Conservation (phyloP, 768 basidiomycete genomes). For the Trametes gibbosa region DNA sequence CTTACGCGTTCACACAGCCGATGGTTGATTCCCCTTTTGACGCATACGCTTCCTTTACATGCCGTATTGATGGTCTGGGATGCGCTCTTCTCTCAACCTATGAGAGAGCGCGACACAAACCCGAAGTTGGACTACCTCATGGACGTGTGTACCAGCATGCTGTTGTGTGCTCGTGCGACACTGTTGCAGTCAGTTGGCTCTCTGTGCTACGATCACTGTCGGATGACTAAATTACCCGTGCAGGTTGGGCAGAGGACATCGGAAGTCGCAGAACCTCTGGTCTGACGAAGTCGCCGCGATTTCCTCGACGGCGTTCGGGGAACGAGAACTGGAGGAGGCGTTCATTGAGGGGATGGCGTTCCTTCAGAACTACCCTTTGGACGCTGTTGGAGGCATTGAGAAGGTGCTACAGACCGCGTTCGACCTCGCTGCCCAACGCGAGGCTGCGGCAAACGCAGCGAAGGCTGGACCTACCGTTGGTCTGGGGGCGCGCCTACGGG, state of each 20-base stretch:
- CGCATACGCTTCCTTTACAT: constrained; percentile 67
- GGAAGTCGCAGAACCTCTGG: constrained; percentile 52
- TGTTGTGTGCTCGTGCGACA: constrained; percentile 52
- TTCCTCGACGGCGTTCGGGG: constrained; percentile 43
- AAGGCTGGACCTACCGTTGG: constrained; percentile 30
- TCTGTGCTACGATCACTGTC: background rate
- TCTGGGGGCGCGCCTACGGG: constrained; percentile 55
- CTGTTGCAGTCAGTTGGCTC: constrained; percentile 42
- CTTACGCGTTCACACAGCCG: constrained; percentile 41
- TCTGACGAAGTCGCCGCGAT: constrained; percentile 38
- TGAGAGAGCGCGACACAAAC: constrained; percentile 49
- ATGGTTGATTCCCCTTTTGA: constrained; percentile 70
- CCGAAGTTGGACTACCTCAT: constrained; percentile 68
- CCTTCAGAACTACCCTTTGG: constrained; percentile 63
- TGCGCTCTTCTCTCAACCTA: constrained; percentile 58
- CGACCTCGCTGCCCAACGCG: constrained; percentile 55
- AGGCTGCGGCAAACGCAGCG: constrained; percentile 33
- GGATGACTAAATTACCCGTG: background rate
- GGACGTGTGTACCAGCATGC: constrained; percentile 68
- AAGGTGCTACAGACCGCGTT: constrained; percentile 63
- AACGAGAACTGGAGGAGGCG: constrained; percentile 56
- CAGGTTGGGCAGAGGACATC: constrained; percentile 53
- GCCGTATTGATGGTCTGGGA: constrained; percentile 69
- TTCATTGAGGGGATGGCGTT: constrained; percentile 66
- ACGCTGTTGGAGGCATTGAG: constrained; percentile 67